phyloP scores from a whole-genome alignment of 306 rosid species.

The Coriaria nepalensis region DNA sequence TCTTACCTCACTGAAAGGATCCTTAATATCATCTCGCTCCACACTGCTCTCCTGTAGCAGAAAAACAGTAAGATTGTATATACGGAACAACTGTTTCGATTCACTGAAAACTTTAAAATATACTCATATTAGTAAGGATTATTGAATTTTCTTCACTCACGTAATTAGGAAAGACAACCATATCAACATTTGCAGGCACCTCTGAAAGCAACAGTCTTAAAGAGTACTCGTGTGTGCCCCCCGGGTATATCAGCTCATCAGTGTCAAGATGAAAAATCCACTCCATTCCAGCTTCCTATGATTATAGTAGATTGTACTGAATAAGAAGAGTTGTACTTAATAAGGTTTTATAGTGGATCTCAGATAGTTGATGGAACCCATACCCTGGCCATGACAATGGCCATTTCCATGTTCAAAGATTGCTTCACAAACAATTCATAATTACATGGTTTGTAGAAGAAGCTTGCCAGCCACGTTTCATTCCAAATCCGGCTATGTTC shows the following conservation, averaged over 20 bases:
- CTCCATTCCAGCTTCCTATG: constrained; percentile 76
- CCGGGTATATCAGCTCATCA: constrained; percentile 75
- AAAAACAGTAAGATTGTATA: not conserved
- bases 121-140: too few relatives aligned
- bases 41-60: constrained; percentile 85
- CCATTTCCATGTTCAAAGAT: constrained; percentile 97
- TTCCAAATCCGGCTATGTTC: constrained; percentile 84
- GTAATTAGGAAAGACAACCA: constrained; percentile 89
- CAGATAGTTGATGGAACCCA: constrained; percentile 11
- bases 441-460: constrained; percentile 96
- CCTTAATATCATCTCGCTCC: constrained; percentile 73
- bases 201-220: constrained; percentile 71
- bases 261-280: constrained; percentile 97
- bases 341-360: constrained; percentile 1
- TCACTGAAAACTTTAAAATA: constrained; percentile 2
- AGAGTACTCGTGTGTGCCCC: constrained; percentile 64
- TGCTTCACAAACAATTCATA: constrained; percentile 97
- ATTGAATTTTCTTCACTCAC: constrained; percentile 39
- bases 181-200: constrained; percentile 78
- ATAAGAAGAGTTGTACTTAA: constrained; percentile 2
- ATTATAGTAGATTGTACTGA: not conserved
- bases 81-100: too few relatives aligned
- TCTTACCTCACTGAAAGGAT: constrained; percentile 92
- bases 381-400: constrained; percentile 97
- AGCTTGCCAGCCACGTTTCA: constrained; percentile 89